Evolutionary conservation across 371 early-diverging fungal genomes (phyloP), one percentile per base, ranked within the genome.

Genomic region (Mortierella sp.): DNA sequence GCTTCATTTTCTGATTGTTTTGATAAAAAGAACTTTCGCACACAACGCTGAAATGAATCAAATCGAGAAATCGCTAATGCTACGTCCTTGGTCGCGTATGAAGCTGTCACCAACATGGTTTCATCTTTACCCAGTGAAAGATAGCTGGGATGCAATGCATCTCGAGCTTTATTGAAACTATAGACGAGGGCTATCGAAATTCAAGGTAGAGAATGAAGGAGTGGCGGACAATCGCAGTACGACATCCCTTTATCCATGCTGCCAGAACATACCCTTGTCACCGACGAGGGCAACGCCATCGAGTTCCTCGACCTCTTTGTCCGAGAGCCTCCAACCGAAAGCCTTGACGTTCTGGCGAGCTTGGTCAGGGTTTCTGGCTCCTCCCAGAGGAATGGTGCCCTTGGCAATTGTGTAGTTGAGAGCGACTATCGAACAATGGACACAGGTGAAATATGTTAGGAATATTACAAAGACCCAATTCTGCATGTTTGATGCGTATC

Each of bases 371-470:
- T 90, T 92, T 70, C 91, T 75, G 4, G 91, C 92, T 14, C 93
- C 93, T 65, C 89, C 91, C 24, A 92, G 72, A 27, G 93, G 93
- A 55, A 92, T 90, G 0, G 92, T 88, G 21, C 92, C 92, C 55
- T 85, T 85, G 46, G 82, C 81, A 35, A 85, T 85, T 4, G 71
- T 76, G 51, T 79, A 85, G 70, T 85, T 85, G 46, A 85, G 78
- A 0, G 85, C 85, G 35, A 85, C 85, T 83, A 55, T 35, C 11
- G 3, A 24, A n/a, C 14, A 44, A 71, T n/a, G 43, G 10, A 43
- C 43, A 60, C 60, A 16, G 10, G 41, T 1, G 24, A 27, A 24
- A 21, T 4, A 16, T 16, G 49, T 71, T 27, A 78, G 38, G 38
- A 24, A 27, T 16, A 16, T 32, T 48, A 29, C 24, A 6, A 56